Conservation (phyloP, 176 grass and related monocot genomes). For the Thalia dealbata region DNA sequence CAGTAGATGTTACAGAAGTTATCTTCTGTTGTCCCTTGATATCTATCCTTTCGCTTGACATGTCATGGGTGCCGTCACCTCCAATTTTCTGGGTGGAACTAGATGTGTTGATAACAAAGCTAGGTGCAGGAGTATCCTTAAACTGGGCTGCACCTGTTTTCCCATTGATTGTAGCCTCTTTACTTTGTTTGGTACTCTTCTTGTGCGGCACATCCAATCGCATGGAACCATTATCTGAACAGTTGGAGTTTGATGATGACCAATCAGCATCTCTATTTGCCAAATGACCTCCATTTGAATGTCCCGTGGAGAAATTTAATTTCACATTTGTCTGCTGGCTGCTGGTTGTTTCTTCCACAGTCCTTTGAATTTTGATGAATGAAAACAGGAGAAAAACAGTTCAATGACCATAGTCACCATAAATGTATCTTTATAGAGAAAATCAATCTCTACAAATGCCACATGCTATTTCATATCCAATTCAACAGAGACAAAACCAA, state of each 20-base stretch:
- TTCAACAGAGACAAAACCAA: background rate
- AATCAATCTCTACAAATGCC: background rate
- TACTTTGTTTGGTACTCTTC: constrained; percentile 28
- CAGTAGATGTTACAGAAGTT: constrained; percentile 16
- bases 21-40: constrained; percentile 28
- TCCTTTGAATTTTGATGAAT: constrained; percentile 28
- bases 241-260: constrained; percentile 38
- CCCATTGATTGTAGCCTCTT: constrained; percentile 38
- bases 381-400: background rate
- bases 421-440: background rate
- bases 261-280: constrained; percentile 38
- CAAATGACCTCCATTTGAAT: constrained; percentile 30
- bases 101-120: constrained; percentile 38
- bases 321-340: constrained; percentile 27
- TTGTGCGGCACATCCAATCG: constrained; percentile 64
- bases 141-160: constrained; percentile 38
- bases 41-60: constrained; percentile 18
- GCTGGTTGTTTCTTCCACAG: constrained; percentile 31
- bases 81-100: constrained; percentile 31
- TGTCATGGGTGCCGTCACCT: constrained; percentile 18
- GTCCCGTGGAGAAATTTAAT: constrained; percentile 17
- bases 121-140: constrained; percentile 27
- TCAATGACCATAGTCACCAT: background rate
- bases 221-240: constrained; percentile 28
- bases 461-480: background rate